Base-by-base conservation (phyloP, 257 asterid species). In the Nicotiana noctiflora region DNA sequence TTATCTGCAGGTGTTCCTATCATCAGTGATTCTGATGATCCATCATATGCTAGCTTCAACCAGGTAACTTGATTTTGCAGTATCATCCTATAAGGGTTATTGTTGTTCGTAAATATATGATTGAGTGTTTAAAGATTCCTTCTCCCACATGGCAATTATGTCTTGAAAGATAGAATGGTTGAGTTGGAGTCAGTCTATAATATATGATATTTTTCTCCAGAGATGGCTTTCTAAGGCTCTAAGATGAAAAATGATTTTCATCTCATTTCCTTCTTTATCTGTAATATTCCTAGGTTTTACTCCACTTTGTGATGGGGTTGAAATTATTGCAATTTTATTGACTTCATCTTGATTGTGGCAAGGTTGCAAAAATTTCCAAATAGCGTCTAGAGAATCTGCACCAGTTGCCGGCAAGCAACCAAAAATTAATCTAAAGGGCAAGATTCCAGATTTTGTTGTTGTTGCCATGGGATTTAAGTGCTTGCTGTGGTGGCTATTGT, bases 391-490 rank as follows among this genome's bases (percentile, higher is more conserved):
- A 83, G 90, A 75, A 32, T 85, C 67, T 52, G 77, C 88, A 88
- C 86, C 88, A 84, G 79, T 81, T 94, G 87, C 89, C 92, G 87
- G 92, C 91, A 87, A 86, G 84, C 92, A 91, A 88, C 97, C 91
- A 68, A 90, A 72, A 88, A 72, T 75, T 17, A 84, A 61, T 57
- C 68, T 19, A 44, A 82, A 64, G n/a, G 78, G 91, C 90, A 83
- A 89, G 84, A 77, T 76, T 52, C 81, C 18, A 51, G 55, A 60
- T 77, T 76, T 79, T 10, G 44, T 52, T 68, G 76, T 66, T 81
- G 79, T 52, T 68, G 76, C 72, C 82, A 80, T 79, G 52, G 84
- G 83, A 49, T 70, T 56, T 44, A 46, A 65, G 75, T 68, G 55
- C 53, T 81, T 80, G 81, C 85, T 77, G 32, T 63, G 81, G 61